phyloP scores from a whole-genome alignment of 108 stramenopile genomes.

The Cyclotella cryptica region DNA sequence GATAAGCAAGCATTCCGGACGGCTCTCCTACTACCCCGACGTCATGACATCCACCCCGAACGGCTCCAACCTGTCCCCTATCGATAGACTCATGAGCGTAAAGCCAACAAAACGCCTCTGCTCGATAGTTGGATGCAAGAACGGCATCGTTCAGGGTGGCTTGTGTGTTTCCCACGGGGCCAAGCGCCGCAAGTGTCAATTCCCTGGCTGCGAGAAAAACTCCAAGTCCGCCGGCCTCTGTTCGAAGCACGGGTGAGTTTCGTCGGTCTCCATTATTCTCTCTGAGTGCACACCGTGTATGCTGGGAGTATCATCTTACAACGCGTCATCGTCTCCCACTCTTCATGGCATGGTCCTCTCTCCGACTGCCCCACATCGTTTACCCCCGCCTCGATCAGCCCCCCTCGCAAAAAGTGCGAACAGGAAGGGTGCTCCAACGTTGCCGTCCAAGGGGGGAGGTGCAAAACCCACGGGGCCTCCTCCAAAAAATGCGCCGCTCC shows the following conservation, averaged over 20 bases:
- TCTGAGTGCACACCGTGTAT: background rate
- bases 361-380: background rate
- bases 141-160: slow-evolving; percentile 37
- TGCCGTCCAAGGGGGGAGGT: slow-evolving; percentile 33
- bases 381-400: slow-evolving; percentile 2
- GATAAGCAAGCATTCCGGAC: no score
- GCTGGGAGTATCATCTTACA: background rate
- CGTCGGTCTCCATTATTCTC: background rate
- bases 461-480: slow-evolving; percentile 30
- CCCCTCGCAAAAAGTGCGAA: slow-evolving; percentile 25
- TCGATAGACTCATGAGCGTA: background rate
- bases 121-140: slow-evolving; percentile 12
- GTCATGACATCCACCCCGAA: no score
- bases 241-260: slow-evolving; percentile 15
- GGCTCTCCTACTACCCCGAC: no score
- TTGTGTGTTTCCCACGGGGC: slow-evolving; percentile 35
- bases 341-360: background rate
- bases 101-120: slow-evolving; percentile 9
- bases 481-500: slow-evolving; percentile 7
- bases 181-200: slow-evolving; percentile 26
- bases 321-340: background rate
- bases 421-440: slow-evolving; percentile 20
- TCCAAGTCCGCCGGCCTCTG: slow-evolving; percentile 9
- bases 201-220: slow-evolving; percentile 23
- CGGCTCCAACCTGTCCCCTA: no score